A percentile compares a stretch with the other conserved stretches of the same genome.
These are phyloP conservation scores for Aegilops speltoides DNA, from an alignment of 176 grass and related monocot species.

Conservation along the genomic window DNA sequence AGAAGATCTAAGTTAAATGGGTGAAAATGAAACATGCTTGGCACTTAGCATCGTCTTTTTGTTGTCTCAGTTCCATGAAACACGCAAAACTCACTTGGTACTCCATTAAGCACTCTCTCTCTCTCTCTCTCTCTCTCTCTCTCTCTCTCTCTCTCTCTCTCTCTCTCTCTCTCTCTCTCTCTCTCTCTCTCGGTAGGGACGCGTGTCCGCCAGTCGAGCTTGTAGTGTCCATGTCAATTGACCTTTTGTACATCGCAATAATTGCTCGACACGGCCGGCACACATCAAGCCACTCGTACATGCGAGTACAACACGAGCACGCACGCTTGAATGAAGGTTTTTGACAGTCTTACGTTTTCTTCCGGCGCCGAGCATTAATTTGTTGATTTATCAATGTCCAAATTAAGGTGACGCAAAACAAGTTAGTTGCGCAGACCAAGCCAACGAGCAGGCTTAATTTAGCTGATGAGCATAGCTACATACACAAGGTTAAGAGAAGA, in stretches of 20 bases:
- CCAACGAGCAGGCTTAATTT: not conserved
- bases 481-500: not conserved
- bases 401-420: not conserved
- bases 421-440: not conserved
- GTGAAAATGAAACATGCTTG: not conserved
- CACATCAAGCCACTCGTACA: slow-evolving; percentile 14
- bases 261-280: slow-evolving; percentile 5
- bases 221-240: slow-evolving; percentile 28
- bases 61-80: not conserved
- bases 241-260: slow-evolving; percentile 24
- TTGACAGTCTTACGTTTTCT: too few relatives aligned
- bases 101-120: not conserved
- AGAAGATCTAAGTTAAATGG: not conserved
- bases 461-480: not conserved
- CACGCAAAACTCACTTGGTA: not conserved
- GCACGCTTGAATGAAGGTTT: too few relatives aligned
- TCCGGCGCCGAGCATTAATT: not conserved
- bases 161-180: too few relatives aligned
- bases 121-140: too few relatives aligned
- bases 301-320: not conserved
- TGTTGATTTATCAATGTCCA: not conserved
- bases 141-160: too few relatives aligned
- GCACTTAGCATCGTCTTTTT: not conserved
- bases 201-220: not conserved
- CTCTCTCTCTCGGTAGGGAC: not conserved